A percentile compares a stretch with the other conserved stretches of the same genome.
phyloP scores from a whole-genome alignment of 257 asterid genomes.

The Haberlea rhodopensis region DNA sequence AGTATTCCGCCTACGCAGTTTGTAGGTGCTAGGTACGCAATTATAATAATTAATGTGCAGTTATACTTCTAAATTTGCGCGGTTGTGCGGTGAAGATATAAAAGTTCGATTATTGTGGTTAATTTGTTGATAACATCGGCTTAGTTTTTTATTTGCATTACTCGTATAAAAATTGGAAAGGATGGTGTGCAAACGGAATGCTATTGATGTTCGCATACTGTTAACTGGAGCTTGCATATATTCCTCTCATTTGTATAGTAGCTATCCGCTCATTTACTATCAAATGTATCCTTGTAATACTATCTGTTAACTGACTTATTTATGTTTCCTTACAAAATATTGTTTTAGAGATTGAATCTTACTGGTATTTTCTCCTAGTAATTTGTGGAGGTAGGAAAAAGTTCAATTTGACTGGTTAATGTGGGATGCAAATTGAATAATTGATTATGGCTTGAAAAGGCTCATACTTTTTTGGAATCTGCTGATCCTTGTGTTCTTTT shows the following conservation, averaged over 20 bases:
- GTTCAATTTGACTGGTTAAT: neutral
- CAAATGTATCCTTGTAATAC: neutral
- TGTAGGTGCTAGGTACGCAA: neutral
- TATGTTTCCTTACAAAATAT: neutral
- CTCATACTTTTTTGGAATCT: neutral
- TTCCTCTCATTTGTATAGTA: neutral
- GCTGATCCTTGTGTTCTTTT: neutral
- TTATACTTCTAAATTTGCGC: neutral
- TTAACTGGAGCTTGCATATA: neutral
- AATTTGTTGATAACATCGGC: constrained; percentile 1
- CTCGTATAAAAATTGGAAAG: constrained; percentile 6
- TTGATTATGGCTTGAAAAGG: constrained; percentile 8
- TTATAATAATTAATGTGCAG: neutral
- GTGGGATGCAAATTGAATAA: neutral
- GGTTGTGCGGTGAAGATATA: neutral
- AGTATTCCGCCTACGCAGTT: neutral
- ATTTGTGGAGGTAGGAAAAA: neutral
- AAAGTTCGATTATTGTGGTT: constrained; percentile 1
- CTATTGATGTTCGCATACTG: neutral
- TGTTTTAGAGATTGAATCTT: neutral
- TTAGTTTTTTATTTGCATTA: neutral
- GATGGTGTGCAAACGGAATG: constrained; percentile 12
- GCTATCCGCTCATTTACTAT: constrained; percentile 11
- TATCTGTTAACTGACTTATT: neutral
- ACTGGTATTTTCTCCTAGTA: neutral